Base-by-base conservation (phyloP, 345 rosid genomes). In the Limnanthes douglasii region DNA sequence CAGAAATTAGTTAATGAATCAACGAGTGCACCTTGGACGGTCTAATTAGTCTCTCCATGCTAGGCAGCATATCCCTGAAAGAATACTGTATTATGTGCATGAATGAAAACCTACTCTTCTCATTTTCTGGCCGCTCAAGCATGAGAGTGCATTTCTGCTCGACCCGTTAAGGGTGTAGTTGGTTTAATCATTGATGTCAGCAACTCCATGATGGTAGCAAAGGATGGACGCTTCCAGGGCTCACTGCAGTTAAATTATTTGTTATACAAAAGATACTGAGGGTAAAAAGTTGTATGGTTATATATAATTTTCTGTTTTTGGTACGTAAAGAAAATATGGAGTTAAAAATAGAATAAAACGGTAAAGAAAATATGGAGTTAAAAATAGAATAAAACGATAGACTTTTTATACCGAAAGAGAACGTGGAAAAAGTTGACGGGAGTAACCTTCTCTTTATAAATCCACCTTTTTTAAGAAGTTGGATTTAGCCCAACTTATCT, bases 191-290 rank as follows among this genome's bases (percentile, higher is more conserved):
- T 61, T 10, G 72, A 61, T 63, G 48, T 78, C 54, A 90, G 57
- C 33, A 78, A 55, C 8, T 84, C 98, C 98, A 84, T 84, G 42
- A 90, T 77, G 5, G 39, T 50, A 20, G 73, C 60, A 56, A 92
- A 92, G 30, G 99, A 92, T 24, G 99, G 99, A 14, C 99, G 93
- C 51, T 85, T 85, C 94, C 96, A 56, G 6, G 99, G 86, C 45
- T 81, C 99, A 15, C 99, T 92, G 64, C 59, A 61, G 31, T 16
- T 12, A 18, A 51, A 29, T 15, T 32, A 57, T 38, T 32, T 36
- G 15, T 45, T 21, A 36, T 15, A 15, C 29, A 41, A 34, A 22
- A 31, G 4, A 15, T 13, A 31, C 1, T 3, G 10, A 30, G 23
- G 21, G 18, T n/a, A n/a, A n/a, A n/a, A n/a, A n/a, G n/a, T n/a